Evolutionary conservation across 1,139 yeast genomes (phyloP).

Genomic region (Candida sojae): DNA sequence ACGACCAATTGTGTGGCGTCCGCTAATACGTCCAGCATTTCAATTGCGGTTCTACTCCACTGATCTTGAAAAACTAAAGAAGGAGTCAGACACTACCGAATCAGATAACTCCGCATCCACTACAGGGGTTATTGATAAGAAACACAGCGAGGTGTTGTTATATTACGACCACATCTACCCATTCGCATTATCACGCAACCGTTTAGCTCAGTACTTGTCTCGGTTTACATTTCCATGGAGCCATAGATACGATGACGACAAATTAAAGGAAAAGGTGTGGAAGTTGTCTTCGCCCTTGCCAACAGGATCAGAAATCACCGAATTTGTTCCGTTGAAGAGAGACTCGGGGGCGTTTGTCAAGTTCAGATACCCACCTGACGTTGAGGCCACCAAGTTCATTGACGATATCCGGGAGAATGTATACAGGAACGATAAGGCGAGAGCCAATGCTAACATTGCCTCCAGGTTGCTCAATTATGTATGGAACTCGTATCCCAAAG

Average conservation of each 20-base stretch:
- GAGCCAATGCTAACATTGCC: slow-evolving; percentile 28
- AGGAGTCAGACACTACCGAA: slow-evolving; percentile 34
- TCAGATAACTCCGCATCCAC: slow-evolving; percentile 36
- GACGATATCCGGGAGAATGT: slow-evolving; percentile 53
- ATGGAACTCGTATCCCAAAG: slow-evolving; percentile 38
- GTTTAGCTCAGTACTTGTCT: slow-evolving; percentile 22
- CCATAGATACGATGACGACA: slow-evolving; percentile 13
- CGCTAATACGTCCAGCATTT: neutral
- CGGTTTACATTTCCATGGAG: slow-evolving; percentile 21
- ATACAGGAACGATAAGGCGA: slow-evolving; percentile 24
- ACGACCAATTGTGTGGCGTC: neutral
- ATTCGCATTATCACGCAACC: slow-evolving; percentile 19
- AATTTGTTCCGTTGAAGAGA: slow-evolving; percentile 66
- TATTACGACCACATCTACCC: slow-evolving; percentile 45
- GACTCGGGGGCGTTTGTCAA: slow-evolving; percentile 96
- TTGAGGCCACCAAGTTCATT: slow-evolving; percentile 52
- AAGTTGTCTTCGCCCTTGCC: slow-evolving; percentile 36
- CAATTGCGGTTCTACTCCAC: slow-evolving; percentile 20
- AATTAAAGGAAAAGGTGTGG: slow-evolving; percentile 23
- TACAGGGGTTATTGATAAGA: slow-evolving; percentile 47
- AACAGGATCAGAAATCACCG: slow-evolving; percentile 27
- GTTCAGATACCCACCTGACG: slow-evolving; percentile 57
- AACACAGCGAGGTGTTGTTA: slow-evolving; percentile 32
- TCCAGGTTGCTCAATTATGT: slow-evolving; percentile 18
- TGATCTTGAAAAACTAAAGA: slow-evolving; percentile 35